Conservation (phyloP, 2,329 filamentous ascomycete species). For the Epicoccum nigrum region DNA sequence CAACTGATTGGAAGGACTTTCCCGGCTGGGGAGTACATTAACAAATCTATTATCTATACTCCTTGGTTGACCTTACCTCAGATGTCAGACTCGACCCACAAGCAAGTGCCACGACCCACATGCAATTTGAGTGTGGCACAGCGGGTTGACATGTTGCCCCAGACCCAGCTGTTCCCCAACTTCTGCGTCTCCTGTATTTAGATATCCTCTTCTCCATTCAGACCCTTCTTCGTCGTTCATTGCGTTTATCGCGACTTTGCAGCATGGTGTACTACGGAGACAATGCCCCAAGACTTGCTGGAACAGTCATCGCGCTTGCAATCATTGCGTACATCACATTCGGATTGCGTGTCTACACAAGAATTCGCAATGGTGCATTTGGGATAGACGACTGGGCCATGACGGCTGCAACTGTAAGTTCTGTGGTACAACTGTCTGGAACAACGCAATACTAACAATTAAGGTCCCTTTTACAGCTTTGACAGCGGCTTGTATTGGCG, state of each 20-base stretch:
- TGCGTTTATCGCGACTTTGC: not conserved
- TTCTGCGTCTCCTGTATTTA: not conserved
- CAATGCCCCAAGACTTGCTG: constrained; percentile 21
- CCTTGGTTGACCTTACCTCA: constrained; percentile 1
- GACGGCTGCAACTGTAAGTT: constrained; percentile 1
- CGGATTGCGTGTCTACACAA: constrained; percentile 25
- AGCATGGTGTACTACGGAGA: constrained; percentile 14
- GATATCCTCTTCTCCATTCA: not conserved
- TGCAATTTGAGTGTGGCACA: constrained; percentile 6
- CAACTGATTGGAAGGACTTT: not conserved
- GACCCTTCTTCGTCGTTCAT: not conserved
- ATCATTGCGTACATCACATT: constrained; percentile 23
- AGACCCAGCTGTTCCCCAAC: not conserved
- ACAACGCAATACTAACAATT: not conserved
- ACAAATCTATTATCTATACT: not conserved
- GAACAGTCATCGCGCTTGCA: constrained; percentile 23
- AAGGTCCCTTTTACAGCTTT: constrained; percentile 11
- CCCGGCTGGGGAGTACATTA: not conserved
- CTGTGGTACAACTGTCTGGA: not conserved
- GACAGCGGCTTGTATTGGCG: constrained; percentile 17
- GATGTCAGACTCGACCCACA: constrained; percentile 4
- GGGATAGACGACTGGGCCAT: constrained; percentile 43
- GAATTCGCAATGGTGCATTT: constrained; percentile 27
- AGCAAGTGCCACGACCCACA: not conserved
- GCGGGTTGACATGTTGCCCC: not conserved